Conservation (phyloP, 1,139 yeast genomes). For the Arxiozyma bovina region DNA sequence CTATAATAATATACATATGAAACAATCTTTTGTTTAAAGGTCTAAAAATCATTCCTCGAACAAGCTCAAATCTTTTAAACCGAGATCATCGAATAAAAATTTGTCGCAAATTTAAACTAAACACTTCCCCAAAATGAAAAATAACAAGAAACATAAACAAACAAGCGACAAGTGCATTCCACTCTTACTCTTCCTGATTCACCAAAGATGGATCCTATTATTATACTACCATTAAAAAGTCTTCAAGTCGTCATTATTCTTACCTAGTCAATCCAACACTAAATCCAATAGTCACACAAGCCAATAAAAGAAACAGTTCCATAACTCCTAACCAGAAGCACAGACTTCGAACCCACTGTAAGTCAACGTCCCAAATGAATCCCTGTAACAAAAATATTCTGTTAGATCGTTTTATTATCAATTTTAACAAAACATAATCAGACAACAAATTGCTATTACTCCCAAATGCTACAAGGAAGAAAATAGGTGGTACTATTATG, state of each 20-base stretch:
- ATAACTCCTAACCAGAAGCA: slow-evolving; percentile 19
- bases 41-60: background rate
- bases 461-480: slow-evolving; percentile 23
- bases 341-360: slow-evolving; percentile 21
- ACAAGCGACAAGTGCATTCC: no score
- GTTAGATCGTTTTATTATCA: slow-evolving; percentile 18
- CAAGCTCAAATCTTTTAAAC: background rate
- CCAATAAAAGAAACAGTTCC: slow-evolving; percentile 21
- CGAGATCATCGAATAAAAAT: background rate
- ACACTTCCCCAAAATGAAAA: background rate
- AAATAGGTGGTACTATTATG: slow-evolving; percentile 23
- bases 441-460: slow-evolving; percentile 9
- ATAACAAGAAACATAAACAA: background rate
- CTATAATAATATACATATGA: background rate
- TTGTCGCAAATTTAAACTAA: background rate
- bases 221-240: background rate
- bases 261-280: slow-evolving; percentile 31
- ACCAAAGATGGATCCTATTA: background rate
- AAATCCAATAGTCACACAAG: slow-evolving; percentile 31
- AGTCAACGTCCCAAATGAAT: slow-evolving; percentile 23
- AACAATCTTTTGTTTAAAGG: no score
- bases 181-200: no score
- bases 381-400: slow-evolving; percentile 18
- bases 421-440: slow-evolving; percentile 16
- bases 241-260: background rate